Conservation (phyloP, 2,329 filamentous ascomycete species). For the Lachnellula hyalina region DNA sequence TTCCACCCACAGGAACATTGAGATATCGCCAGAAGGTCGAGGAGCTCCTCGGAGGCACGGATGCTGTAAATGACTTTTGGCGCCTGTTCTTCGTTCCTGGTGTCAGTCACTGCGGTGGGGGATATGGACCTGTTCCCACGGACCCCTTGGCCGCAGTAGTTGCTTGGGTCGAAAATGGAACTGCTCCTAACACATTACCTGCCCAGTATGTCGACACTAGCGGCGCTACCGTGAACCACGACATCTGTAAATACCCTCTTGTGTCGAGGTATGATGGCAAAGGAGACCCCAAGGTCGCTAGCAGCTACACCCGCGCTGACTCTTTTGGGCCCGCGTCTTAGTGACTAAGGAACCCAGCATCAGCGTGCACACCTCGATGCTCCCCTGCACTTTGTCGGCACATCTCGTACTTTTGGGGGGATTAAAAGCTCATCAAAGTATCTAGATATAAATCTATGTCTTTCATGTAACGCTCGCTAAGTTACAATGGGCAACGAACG, state of each 20-base stretch:
- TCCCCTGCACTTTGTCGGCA: too few species aligned
- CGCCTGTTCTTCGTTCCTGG: slow-evolving; percentile 11
- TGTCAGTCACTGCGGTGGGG: slow-evolving; percentile 3
- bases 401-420: too few species aligned
- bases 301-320: neutral
- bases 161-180: slow-evolving; percentile 31
- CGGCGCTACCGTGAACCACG: neutral
- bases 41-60: neutral
- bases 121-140: slow-evolving; percentile 19
- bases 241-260: neutral
- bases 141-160: slow-evolving; percentile 25
- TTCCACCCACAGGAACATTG: neutral
- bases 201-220: neutral
- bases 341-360: neutral
- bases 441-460: too few species aligned
- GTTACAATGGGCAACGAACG: too few species aligned
- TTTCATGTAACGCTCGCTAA: too few species aligned
- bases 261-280: neutral
- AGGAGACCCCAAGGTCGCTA: neutral
- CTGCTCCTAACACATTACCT: slow-evolving; percentile 16
- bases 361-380: too few species aligned
- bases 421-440: too few species aligned
- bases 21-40: neutral
- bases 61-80: slow-evolving; percentile 3
- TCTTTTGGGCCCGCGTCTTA: neutral